Percentiles rank a stretch among this genome's conserved stretches.
Evolutionary conservation across 768 basidiomycete species (phyloP).

Genomic region (Thelephora ganbajun): DNA sequence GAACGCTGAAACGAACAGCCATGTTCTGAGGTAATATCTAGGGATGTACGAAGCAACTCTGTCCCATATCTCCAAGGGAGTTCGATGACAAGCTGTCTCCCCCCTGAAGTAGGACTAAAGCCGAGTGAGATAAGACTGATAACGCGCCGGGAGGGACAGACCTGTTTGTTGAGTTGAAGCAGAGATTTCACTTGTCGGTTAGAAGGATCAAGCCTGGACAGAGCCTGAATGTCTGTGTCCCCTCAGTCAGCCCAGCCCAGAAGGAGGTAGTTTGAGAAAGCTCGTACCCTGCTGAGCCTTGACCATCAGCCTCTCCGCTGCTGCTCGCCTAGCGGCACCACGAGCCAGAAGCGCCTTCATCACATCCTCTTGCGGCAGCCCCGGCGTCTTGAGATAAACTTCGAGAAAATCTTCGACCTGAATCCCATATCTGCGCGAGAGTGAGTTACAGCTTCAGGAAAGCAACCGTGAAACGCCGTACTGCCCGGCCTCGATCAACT

Average conservation of each 20-base stretch:
- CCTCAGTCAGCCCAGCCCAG: background rate
- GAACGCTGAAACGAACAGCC: conserved; percentile 52
- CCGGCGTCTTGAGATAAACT: conserved; percentile 49
- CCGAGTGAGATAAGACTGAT: background rate
- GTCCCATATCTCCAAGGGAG: conserved; percentile 57
- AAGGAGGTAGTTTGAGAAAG: background rate
- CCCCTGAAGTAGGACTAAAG: conserved; percentile 36
- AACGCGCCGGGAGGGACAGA: conserved; percentile 15
- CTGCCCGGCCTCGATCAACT: conserved; percentile 22
- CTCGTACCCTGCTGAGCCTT: conserved; percentile 43
- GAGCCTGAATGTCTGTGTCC: conserved; percentile 42
- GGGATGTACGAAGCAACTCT: conserved; percentile 47
- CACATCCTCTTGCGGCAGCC: conserved; percentile 34
- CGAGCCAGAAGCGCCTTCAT: conserved; percentile 43
- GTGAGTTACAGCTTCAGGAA: background rate
- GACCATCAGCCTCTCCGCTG: conserved; percentile 38
- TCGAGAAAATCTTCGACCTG: conserved; percentile 56
- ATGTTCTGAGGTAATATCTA: conserved; percentile 52
- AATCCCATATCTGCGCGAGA: conserved; percentile 35
- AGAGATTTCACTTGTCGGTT: conserved; percentile 37
- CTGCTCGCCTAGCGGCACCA: conserved; percentile 41
- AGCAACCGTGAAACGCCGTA: conserved; percentile 8
- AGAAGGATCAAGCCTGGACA: conserved; percentile 43
- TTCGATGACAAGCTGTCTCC: conserved; percentile 46
- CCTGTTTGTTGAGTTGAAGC: conserved; percentile 33